These are phyloP conservation scores for Euphorbia pulcherrima DNA, from an alignment of 345 rosid genomes.

Conservation along the genomic window DNA sequence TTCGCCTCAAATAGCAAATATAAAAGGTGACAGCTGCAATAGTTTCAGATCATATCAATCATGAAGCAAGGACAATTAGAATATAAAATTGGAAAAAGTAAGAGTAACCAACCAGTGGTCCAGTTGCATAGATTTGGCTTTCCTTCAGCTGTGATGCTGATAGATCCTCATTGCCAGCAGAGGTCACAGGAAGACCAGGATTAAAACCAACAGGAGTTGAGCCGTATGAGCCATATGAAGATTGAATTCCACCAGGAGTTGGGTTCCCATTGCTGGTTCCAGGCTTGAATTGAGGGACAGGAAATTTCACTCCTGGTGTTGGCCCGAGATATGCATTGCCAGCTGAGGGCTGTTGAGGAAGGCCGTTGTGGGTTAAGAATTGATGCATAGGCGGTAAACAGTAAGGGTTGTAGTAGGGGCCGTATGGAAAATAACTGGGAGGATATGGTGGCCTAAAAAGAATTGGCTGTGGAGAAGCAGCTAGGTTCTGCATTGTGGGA, in stretches of 20 bases:
- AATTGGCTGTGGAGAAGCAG: conserved; percentile 56
- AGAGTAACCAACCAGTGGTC: conserved; percentile 50
- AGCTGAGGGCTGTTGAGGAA: conserved; percentile 59
- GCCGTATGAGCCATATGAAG: conserved; percentile 43
- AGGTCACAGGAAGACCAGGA: conserved; percentile 42
- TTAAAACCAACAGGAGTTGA: conserved; percentile 34
- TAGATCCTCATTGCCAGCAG: conserved; percentile 49
- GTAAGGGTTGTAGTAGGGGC: conserved; percentile 54
- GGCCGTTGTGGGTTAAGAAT: conserved; percentile 52
- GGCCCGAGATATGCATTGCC: conserved; percentile 34
- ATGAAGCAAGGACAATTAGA: background rate
- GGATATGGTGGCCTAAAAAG: conserved; percentile 70
- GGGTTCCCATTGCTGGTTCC: conserved; percentile 43
- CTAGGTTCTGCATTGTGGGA: conserved; percentile 45
- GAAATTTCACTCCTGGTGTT: conserved; percentile 47
- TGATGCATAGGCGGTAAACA: conserved; percentile 63
- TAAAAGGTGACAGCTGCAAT: background rate
- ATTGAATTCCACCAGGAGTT: conserved; percentile 43
- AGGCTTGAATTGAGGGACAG: conserved; percentile 47
- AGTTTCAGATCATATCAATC: background rate
- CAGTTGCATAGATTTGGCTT: conserved; percentile 41
- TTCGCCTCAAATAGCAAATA: background rate
- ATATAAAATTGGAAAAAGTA: background rate
- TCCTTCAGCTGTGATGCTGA: conserved; percentile 58
- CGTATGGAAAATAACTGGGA: conserved; percentile 54